A percentile compares a stretch with the other conserved stretches of the same genome.
Evolutionary conservation across 2,329 filamentous ascomycete genomes (phyloP).

Genomic region (Podosphaera leucotricha): DNA sequence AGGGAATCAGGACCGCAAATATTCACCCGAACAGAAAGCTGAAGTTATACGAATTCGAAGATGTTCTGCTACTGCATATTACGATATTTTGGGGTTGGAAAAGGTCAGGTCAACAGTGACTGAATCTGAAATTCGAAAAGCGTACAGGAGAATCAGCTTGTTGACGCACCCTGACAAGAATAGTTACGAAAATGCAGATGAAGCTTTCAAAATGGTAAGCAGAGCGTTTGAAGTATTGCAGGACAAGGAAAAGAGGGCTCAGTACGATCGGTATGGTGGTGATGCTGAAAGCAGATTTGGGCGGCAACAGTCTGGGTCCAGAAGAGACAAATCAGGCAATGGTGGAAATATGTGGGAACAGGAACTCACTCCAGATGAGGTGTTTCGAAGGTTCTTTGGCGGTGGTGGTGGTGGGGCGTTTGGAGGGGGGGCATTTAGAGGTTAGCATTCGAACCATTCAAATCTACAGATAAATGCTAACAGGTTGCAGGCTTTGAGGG

Average conservation of each 20-base stretch:
- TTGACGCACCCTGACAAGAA: constrained; percentile 98
- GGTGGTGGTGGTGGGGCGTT: constrained; percentile 42
- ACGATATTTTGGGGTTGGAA: constrained; percentile 72
- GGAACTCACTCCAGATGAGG: constrained; percentile 85
- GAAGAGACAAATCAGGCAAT: constrained; percentile 27
- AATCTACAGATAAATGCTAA: constrained; percentile 2
- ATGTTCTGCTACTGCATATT: constrained; percentile 73
- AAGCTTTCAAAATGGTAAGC: constrained; percentile 96
- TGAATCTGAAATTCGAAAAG: constrained; percentile 86
- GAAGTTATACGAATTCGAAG: constrained; percentile 72
- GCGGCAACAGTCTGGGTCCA: constrained; percentile 28
- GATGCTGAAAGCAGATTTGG: constrained; percentile 81
- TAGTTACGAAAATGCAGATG: constrained; percentile 80
- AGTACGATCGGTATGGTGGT: constrained; percentile 71
- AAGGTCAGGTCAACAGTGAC: constrained; percentile 37
- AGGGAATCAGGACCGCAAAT: constrained; percentile 39
- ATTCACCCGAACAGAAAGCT: constrained; percentile 72
- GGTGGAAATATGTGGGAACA: constrained; percentile 52
- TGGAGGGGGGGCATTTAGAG: constrained; percentile 44
- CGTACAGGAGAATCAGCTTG: constrained; percentile 81
- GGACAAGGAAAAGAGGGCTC: constrained; percentile 77
- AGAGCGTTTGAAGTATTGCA: constrained; percentile 81
- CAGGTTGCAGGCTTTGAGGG: constrained; percentile 33
- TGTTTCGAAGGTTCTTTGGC: constrained; percentile 94
- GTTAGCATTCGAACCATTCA: constrained; percentile 22